These are phyloP conservation scores for Saccharomycopsis selenospora DNA, from an alignment of 805 yeast genomes.

Conservation along the genomic window DNA sequence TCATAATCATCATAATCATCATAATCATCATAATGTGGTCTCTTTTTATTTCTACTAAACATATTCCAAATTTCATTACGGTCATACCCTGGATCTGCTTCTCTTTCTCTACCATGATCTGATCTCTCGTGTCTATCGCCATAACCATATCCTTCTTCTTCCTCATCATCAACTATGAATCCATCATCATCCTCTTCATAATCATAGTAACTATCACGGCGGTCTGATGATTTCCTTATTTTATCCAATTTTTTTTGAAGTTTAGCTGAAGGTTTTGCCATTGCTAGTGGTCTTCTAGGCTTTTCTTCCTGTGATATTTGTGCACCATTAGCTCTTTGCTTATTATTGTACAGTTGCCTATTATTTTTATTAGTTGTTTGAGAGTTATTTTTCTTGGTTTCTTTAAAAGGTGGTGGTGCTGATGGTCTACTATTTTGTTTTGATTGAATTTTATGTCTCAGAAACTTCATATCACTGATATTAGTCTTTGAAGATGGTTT, in stretches of 20 bases:
- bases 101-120: too few relatives aligned
- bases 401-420: not conserved
- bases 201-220: slow-evolving; percentile 30
- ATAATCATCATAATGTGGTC: slow-evolving; percentile 37
- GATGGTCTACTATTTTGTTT: not conserved
- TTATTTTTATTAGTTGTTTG: not conserved
- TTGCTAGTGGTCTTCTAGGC: slow-evolving; percentile 1
- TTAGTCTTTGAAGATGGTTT: not conserved
- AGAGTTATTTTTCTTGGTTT: not conserved
- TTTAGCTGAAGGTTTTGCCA: slow-evolving; percentile 53
- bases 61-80: slow-evolving; percentile 87
- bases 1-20: slow-evolving; percentile 43
- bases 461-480: too few relatives aligned
- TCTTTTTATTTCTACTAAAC: slow-evolving; percentile 57
- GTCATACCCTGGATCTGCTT: slow-evolving; percentile 45
- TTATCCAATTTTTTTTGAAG: slow-evolving; percentile 40
- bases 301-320: not conserved
- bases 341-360: too few relatives aligned
- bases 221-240: slow-evolving; percentile 24
- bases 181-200: slow-evolving; percentile 46
- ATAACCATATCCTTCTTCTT: slow-evolving; percentile 28
- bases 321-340: not conserved
- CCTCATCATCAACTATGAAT: slow-evolving; percentile 55
- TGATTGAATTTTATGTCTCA: slow-evolving; percentile 2
- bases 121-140: slow-evolving; percentile 20